phyloP scores from a whole-genome alignment of 345 rosid species.

The Sonneratia caseolaris region DNA sequence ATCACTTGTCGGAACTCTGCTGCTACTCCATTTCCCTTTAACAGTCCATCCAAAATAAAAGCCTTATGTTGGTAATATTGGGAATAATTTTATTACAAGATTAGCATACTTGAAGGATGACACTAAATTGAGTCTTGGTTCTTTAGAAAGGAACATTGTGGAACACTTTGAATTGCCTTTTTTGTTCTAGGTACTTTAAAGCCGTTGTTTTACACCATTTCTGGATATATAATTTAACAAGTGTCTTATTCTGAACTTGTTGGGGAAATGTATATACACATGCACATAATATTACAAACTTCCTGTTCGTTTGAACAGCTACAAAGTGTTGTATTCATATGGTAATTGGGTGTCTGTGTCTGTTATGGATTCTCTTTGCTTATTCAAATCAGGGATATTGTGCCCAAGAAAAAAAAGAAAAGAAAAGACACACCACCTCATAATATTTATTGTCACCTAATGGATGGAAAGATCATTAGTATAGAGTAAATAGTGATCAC shows the following conservation, averaged over 20 bases:
- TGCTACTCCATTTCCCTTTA: not conserved
- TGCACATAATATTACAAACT: not conserved
- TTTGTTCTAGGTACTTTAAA: not conserved
- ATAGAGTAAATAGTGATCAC: not conserved
- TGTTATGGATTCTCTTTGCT: not conserved
- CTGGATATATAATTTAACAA: not conserved
- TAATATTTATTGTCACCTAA: not conserved
- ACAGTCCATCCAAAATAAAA: too few species aligned
- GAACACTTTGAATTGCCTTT: not conserved
- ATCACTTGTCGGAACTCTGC: not conserved
- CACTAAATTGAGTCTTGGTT: not conserved
- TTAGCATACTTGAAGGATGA: too few species aligned
- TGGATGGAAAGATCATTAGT: not conserved
- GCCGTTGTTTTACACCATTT: not conserved
- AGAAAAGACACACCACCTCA: too few species aligned
- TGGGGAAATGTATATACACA: not conserved
- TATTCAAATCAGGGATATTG: not conserved
- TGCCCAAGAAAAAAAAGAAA: not conserved
- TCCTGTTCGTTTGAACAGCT: not conserved
- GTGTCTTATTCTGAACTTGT: not conserved
- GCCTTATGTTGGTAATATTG: not conserved
- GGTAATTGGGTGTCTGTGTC: not conserved
- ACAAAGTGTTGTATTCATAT: not conserved
- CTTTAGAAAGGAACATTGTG: not conserved
- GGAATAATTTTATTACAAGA: not conserved